Percentiles rank a stretch among this genome's conserved stretches.
phyloP scores from a whole-genome alignment of 768 basidiomycete species.

The Serendipita sp. region DNA sequence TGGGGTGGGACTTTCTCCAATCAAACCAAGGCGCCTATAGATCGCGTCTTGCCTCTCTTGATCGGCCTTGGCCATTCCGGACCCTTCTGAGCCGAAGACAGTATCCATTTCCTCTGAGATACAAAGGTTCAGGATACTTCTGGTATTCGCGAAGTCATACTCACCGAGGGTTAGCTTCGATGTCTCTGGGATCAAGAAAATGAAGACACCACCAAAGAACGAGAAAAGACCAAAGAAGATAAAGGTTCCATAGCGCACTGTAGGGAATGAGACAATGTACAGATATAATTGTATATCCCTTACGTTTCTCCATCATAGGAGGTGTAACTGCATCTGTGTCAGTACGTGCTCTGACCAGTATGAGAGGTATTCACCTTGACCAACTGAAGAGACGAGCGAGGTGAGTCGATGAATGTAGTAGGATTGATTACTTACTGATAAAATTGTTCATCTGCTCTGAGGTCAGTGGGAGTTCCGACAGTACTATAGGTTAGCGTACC shows the following conservation, averaged over 20 bases:
- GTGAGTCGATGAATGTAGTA: background rate
- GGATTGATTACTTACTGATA: conserved; percentile 30
- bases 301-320: conserved; percentile 41
- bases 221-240: conserved; percentile 66
- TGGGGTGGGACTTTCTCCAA: conserved; percentile 10
- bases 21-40: conserved; percentile 48
- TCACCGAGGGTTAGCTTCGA: conserved; percentile 49
- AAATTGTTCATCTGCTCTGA: conserved; percentile 54
- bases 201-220: conserved; percentile 48
- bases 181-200: conserved; percentile 58
- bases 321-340: conserved; percentile 36
- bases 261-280: background rate
- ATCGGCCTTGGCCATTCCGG: conserved; percentile 41
- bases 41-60: conserved; percentile 34
- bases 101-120: conserved; percentile 64
- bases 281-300: background rate
- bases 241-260: conserved; percentile 50
- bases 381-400: background rate
- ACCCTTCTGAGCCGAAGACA: conserved; percentile 51
- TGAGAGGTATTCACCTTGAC: conserved; percentile 7
- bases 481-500: conserved; percentile 24
- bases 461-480: background rate
- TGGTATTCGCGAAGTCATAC: background rate
- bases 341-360: conserved; percentile 15
- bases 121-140: background rate